Conservation (phyloP, 2,329 filamentous ascomycete species). For the Cephalotrichum gorgonifer region DNA sequence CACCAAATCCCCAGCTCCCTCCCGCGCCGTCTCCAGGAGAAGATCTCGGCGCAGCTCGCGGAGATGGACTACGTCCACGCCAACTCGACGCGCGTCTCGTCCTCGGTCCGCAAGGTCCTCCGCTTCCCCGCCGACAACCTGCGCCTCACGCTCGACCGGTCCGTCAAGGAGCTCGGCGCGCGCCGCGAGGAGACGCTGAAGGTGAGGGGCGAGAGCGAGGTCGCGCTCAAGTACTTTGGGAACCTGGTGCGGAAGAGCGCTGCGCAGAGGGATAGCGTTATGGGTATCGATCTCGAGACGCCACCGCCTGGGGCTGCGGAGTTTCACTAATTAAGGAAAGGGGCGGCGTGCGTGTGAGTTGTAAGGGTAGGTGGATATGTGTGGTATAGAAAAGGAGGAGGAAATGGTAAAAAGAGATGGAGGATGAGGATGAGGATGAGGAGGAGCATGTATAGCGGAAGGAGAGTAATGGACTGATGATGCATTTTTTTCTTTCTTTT, state of each 20-base stretch:
- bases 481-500: too few species aligned
- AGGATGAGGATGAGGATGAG: too few species aligned
- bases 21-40: constrained; percentile 72
- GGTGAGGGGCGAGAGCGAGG: constrained; percentile 71
- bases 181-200: constrained; percentile 78
- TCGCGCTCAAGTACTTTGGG: constrained; percentile 80
- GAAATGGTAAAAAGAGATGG: too few species aligned
- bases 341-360: not conserved
- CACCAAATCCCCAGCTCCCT: constrained; percentile 83
- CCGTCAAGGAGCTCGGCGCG: constrained; percentile 69
- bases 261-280: constrained; percentile 37
- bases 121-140: constrained; percentile 81
- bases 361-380: not conserved
- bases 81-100: constrained; percentile 76
- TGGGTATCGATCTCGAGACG: constrained; percentile 44
- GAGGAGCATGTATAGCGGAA: too few species aligned
- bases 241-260: constrained; percentile 65
- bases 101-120: constrained; percentile 79
- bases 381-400: too few species aligned
- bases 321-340: not conserved
- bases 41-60: constrained; percentile 70
- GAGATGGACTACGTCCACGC: constrained; percentile 86
- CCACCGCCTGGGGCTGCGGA: constrained; percentile 22
- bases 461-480: too few species aligned
- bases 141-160: constrained; percentile 70